These are phyloP conservation scores for Hanseniaspora pseudoguilliermondii DNA, from an alignment of 805 yeast species.

Conservation along the genomic window DNA sequence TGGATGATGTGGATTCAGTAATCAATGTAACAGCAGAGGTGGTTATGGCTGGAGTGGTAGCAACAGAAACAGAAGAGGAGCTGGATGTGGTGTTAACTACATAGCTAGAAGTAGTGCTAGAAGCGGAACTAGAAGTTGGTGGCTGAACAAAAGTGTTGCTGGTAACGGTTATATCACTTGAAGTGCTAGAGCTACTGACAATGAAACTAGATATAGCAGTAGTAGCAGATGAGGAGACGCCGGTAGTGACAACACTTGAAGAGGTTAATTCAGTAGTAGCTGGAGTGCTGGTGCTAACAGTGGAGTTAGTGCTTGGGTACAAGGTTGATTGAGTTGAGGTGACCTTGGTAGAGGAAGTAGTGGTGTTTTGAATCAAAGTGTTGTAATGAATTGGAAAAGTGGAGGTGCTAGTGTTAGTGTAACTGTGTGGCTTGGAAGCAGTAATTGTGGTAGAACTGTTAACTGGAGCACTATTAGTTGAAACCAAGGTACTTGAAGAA, in stretches of 20 bases:
- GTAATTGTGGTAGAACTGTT: not conserved
- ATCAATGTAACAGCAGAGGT: not conserved
- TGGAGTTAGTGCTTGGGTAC: not conserved
- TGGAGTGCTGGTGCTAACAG: conserved; percentile 6
- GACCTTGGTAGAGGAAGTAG: not conserved
- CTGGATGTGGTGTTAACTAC: not conserved
- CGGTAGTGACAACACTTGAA: not conserved
- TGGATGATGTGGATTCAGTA: not conserved
- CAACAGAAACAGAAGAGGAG: not conserved
- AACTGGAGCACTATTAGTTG: not conserved
- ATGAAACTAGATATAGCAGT: conserved; percentile 3
- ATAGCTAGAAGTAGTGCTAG: not conserved
- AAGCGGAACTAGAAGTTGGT: not conserved
- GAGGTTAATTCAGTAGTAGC: not conserved
- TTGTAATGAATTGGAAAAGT: not conserved
- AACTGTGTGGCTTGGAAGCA: not conserved
- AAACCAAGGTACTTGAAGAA: not conserved
- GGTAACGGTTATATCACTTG: conserved; percentile 10
- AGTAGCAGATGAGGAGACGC: not conserved
- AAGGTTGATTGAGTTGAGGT: conserved; percentile 5
- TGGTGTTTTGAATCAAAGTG: not conserved
- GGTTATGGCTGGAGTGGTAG: not conserved
- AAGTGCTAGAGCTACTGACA: conserved; percentile 3
- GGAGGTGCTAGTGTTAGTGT: not conserved
- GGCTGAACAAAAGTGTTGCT: conserved; percentile 10